Evolutionary conservation across 148 eudicot species (phyloP).

Genomic region (Cornus controversa): DNA sequence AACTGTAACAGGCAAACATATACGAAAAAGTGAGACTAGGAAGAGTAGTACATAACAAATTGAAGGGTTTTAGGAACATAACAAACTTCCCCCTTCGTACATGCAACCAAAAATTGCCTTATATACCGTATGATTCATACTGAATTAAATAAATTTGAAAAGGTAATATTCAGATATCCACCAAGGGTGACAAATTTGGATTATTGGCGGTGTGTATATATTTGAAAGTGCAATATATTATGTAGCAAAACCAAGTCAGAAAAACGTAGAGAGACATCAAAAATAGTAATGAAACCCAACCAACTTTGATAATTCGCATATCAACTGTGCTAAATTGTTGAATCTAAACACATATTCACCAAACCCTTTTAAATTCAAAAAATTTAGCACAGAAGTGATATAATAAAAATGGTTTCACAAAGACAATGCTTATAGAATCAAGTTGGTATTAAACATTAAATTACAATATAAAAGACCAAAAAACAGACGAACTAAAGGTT

Average conservation of each 20-base stretch:
- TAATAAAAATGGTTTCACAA: background rate
- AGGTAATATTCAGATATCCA: background rate
- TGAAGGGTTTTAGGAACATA: no score
- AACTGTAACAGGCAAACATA: no score
- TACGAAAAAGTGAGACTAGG: no score
- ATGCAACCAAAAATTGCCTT: no score
- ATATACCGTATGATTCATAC: no score
- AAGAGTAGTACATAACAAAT: no score
- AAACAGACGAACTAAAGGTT: conserved; percentile 1
- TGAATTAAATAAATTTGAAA: no score
- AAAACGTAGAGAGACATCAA: background rate
- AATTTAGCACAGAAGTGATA: background rate
- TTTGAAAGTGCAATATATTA: background rate
- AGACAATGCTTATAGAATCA: background rate
- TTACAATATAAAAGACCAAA: background rate
- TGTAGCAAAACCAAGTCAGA: background rate
- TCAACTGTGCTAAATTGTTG: background rate
- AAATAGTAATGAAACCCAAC: background rate
- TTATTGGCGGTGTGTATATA: background rate
- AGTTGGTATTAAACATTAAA: background rate
- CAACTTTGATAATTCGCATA: no score
- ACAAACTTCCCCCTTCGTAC: no score
- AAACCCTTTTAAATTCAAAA: background rate
- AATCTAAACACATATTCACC: background rate
- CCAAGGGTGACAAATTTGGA: background rate